A percentile compares a stretch with the other conserved stretches of the same genome.
Conservation (phyloP, 192 early-diverging fungal species). For the Gamsiella multidivaricata region DNA sequence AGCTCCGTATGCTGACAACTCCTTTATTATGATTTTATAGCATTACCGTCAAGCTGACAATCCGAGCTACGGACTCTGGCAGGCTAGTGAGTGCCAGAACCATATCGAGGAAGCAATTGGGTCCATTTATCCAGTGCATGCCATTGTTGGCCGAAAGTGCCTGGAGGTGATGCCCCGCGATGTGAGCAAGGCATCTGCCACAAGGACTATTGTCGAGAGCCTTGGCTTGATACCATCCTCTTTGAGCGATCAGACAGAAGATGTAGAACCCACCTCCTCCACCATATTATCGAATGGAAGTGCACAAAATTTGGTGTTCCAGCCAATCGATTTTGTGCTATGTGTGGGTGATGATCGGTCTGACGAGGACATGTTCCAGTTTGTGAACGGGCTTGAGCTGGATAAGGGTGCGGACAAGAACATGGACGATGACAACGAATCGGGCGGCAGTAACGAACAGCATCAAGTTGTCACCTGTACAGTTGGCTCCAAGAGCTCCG, state of each 20-base stretch:
- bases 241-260: too few species aligned
- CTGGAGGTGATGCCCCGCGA: conserved; percentile 80
- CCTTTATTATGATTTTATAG: conserved; percentile 15
- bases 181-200: conserved; percentile 72
- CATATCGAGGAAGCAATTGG: conserved; percentile 80
- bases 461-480: conserved; percentile 61
- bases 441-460: too few species aligned
- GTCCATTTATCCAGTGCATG: conserved; percentile 75
- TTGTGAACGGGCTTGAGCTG: conserved; percentile 59
- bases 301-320: too few species aligned
- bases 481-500: conserved; percentile 65
- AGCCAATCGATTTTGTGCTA: conserved; percentile 72
- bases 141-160: conserved; percentile 72
- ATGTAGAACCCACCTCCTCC: too few species aligned
- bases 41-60: conserved; percentile 73
- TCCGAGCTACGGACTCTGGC: conserved; percentile 74
- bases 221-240: conserved; percentile 41
- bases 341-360: conserved; percentile 82
- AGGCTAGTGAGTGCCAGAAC: conserved; percentile 86
- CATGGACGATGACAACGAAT: too few species aligned
- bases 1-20: too few species aligned
- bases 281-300: too few species aligned
- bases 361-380: conserved; percentile 83
- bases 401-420: conserved; percentile 7
- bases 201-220: conserved; percentile 68